Base-by-base conservation (phyloP, 1,139 yeast genomes). In the Debaryomyces robertsiae region DNA sequence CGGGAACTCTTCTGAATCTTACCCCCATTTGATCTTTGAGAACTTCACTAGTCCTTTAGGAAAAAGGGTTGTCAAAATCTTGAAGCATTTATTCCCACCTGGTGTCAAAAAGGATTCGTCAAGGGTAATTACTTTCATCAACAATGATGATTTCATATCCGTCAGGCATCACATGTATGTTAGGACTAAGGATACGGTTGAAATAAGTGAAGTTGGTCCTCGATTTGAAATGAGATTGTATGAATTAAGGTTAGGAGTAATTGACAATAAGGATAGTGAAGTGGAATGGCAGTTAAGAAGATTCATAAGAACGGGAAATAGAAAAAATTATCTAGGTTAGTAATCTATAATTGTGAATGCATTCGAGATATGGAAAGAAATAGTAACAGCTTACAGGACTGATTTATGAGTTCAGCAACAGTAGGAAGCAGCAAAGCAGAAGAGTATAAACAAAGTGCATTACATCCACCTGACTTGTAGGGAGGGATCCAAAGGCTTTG, bases 151-250 rank as follows among this genome's bases (percentile, higher is more conserved):
- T 64, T 93, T 81, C 57, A 91, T 93, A 43, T 80, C 90, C 45
- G 97, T 93, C 6, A 79, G 99, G 63, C 98, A 93, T 60, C 99
- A 93, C 60, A 87, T 94, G 2, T 94, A 86, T 59, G 96, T 91
- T 9, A 82, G 81, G 57, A 89, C 96, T 1, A 81, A 85, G 52
- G 96, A 90, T 46, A 79, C 84, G 27, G 96, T 90, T 3, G 98
- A 93, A 60, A 67, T 93, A 46, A 93, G 97, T 47, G 99, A 93
- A 60, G 86, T 94, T 30, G 99, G 99, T 0, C 99, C 99, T n/a
- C 73, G 99, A 46, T 93, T 93, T 56, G 98, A 94, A 65, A 90
- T 93, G 98, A 81, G 90, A 60, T 68, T 93, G 47, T 93, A 82
- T 59, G 97, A 93, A 60, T 69, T 94, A 48, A 79, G 84, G 57